These are phyloP conservation scores for Hericium alpestre DNA, from an alignment of 768 basidiomycete genomes.

Conservation along the genomic window DNA sequence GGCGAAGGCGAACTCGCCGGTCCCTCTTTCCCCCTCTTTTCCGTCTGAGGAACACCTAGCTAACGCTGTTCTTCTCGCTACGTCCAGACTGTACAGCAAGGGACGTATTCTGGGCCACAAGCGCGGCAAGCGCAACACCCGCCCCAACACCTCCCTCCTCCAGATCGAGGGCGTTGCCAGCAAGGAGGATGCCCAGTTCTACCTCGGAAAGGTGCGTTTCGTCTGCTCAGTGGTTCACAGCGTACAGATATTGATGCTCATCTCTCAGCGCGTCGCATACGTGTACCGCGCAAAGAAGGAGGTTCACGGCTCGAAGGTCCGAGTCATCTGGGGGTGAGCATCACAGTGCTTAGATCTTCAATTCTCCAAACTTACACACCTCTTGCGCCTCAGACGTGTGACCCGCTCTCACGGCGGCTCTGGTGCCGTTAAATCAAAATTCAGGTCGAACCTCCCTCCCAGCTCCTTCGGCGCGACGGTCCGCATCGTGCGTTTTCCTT, in stretches of 20 bases:
- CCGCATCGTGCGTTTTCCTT: constrained; percentile 60
- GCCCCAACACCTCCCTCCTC: constrained; percentile 91
- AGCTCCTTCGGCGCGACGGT: constrained; percentile 88
- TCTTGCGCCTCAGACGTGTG: constrained; percentile 51
- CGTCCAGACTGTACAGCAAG: constrained; percentile 83
- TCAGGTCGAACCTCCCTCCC: constrained; percentile 89
- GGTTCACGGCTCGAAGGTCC: constrained; percentile 88
- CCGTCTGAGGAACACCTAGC: constrained; percentile 1
- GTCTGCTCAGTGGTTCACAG: background rate
- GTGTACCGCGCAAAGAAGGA: constrained; percentile 96
- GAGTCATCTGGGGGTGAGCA: constrained; percentile 95
- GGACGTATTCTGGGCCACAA: constrained; percentile 98
- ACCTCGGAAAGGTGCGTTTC: constrained; percentile 86
- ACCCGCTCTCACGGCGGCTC: constrained; percentile 90
- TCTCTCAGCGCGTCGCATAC: constrained; percentile 78
- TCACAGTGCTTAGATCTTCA: background rate
- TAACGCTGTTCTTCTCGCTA: constrained; percentile 4
- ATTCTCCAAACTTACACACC: background rate
- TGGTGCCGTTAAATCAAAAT: constrained; percentile 96
- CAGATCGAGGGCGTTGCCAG: constrained; percentile 94
- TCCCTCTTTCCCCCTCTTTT: background rate
- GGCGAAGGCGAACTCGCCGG: constrained; percentile 3
- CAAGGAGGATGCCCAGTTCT: constrained; percentile 93
- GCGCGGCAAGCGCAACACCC: constrained; percentile 93
- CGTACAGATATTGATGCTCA: background rate